Conservation (phyloP, 2,329 filamentous ascomycete species). For the Dactylella cylindrospora region DNA sequence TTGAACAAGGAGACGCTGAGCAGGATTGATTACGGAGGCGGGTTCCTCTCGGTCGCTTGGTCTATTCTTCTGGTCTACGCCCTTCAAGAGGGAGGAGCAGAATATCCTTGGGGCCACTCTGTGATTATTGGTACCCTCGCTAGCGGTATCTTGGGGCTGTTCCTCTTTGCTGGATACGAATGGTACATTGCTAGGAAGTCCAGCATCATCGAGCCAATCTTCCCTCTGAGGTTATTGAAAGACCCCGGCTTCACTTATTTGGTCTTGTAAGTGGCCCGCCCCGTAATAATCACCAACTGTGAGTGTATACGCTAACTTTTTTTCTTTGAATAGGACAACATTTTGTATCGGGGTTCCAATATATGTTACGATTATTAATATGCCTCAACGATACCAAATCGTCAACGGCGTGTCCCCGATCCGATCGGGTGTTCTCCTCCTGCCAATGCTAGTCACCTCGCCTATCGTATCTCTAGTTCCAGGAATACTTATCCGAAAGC, state of each 20-base stretch:
- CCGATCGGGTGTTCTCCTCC: constrained; percentile 50
- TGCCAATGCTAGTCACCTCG: constrained; percentile 51
- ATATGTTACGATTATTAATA: constrained; percentile 51
- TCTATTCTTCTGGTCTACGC: constrained; percentile 56
- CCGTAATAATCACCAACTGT: background rate
- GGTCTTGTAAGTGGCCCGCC: constrained; percentile 50
- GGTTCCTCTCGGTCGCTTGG: constrained; percentile 51
- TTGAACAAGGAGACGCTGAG: constrained; percentile 45
- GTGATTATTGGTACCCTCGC: constrained; percentile 51
- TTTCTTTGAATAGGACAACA: constrained; percentile 28
- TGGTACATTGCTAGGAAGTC: constrained; percentile 18
- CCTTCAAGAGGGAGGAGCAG: constrained; percentile 55
- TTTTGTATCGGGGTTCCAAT: constrained; percentile 51
- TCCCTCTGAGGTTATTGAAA: constrained; percentile 51
- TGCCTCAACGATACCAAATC: constrained; percentile 52
- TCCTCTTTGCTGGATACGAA: constrained; percentile 51
- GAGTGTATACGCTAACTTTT: background rate
- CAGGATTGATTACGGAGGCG: constrained; percentile 51
- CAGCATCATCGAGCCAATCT: constrained; percentile 50
- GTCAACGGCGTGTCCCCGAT: constrained; percentile 50
- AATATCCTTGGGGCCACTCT: constrained; percentile 54
- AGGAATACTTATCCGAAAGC: constrained; percentile 49
- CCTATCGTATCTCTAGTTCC: constrained; percentile 50
- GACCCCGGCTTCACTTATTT: constrained; percentile 50
- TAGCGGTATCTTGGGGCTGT: constrained; percentile 48